Base-by-base conservation (phyloP, 2,329 filamentous ascomycete genomes). In the Elsinoe australis region DNA sequence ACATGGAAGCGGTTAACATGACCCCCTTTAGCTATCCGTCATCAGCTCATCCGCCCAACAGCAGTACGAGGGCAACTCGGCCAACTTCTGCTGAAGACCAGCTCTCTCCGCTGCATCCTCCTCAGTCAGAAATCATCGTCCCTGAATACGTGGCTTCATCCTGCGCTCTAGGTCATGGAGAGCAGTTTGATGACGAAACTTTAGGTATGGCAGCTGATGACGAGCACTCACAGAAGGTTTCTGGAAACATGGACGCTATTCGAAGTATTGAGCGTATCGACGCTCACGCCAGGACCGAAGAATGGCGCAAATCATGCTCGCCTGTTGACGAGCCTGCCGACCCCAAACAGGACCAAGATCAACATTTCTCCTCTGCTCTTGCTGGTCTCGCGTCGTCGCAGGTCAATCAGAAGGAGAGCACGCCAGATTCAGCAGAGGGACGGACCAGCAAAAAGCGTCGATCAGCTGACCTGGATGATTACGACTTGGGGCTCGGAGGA, bases 381-480 rank as follows among this genome's bases (percentile, higher is more conserved):
- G 17, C 39, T 12, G 24, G 9, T n/a, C 24, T 24, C 9, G 9
- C 28, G 3, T 32, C 39, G 3, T 18, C 39, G 15, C 28, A 9
- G 8, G 9, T 12, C 3, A 15, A 18, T 24, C 28, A 24, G 39
- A 28, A 21, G 17, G 21, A 31, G 21, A 26, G 24, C 10, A 44
- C 26, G 21, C 21, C 22, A 28, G 39, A 44, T 9, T 44, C 39
- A 1, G 39, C 39, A 5, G 39, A 44, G 10, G 39, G 39, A 3
- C 12, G 39, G 17, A 44, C 39, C 17, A 44, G 39, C 26, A 48
- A 31, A 18, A 48, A 48, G 26, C 45, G 45, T 14, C 17, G 45
- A 19, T 48, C 45, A 18, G 33, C 45, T 12, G 45, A 48, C 15
- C 33, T 48, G 9, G 45, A 48, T n/a, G 45, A 48, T 19, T n/a